These are phyloP conservation scores for Coemansia sp. DNA, from an alignment of 192 early-diverging fungal species.

Conservation along the genomic window DNA sequence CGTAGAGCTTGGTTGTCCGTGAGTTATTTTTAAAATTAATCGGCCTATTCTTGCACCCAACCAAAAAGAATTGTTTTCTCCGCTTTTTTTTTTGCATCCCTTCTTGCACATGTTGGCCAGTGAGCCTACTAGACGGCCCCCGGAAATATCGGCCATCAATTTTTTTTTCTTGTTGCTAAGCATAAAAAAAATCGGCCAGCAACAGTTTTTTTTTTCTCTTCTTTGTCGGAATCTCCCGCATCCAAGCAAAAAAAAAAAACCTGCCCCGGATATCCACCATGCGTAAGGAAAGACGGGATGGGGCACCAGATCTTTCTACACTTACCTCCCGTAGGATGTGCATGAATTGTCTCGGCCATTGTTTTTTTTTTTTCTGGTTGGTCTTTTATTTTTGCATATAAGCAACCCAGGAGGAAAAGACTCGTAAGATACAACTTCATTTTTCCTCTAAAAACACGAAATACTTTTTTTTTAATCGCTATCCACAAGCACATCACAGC, in stretches of 20 bases:
- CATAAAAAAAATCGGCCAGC: too few species aligned
- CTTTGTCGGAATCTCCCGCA: neutral
- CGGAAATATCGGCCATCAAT: neutral
- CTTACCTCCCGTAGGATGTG: neutral
- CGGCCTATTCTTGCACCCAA: neutral
- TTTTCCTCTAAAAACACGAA: neutral
- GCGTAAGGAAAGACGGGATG: neutral
- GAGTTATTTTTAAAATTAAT: neutral
- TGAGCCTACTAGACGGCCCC: neutral
- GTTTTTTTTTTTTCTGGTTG: constrained; percentile 4
- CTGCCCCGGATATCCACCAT: neutral
- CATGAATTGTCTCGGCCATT: neutral
- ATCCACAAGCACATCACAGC: neutral
- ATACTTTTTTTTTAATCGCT: neutral
- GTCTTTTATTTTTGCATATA: neutral
- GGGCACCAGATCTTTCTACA: neutral
- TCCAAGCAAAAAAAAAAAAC: neutral
- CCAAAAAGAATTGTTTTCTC: neutral
- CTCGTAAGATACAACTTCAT: neutral
- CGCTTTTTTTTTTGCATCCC: neutral
- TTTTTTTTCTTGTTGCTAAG: neutral
- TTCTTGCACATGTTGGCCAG: neutral
- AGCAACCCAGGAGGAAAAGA: neutral
- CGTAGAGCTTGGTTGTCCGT: neutral
- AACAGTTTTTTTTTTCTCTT: neutral